Base-by-base conservation (phyloP, 192 early-diverging fungal species). In the Allomyces javanicus region DNA sequence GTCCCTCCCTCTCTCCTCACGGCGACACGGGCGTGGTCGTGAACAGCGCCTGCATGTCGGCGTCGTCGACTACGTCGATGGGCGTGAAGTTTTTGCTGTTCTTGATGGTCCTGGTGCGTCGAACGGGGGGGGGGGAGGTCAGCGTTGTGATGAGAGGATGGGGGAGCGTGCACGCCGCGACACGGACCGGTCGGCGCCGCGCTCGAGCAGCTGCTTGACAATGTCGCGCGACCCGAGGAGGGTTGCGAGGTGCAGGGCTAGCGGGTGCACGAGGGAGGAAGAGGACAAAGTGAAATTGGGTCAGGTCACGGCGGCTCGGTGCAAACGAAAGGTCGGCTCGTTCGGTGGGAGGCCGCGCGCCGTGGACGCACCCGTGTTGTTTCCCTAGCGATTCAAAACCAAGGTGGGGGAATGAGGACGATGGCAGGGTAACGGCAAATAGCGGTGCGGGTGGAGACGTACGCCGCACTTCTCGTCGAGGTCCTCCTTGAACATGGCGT, bases 231-330 rank as follows among this genome's bases (percentile, higher is more conserved):
- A 74, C 12, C 81, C 77, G 22, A 82, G 68, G 40, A 82, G 72
- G n/a, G 81, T 78, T 5, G 81, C 81, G 9, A 82, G 64, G 77
- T 82, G 81, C 25, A 82, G 65, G 1, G 81, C 78, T 58, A n/a
- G 1, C 17, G 0, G 12, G 7, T 17, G 11, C 5, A 44, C 44
- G 44, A 44, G 44, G 44, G 11, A 44, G 11, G 11, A 44, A 11
- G 11, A 44, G 5, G 11, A 11, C 44, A 44, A 44, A n/a, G n/a
- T n/a, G n/a, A n/a, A n/a, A n/a, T n/a, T n/a, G n/a, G n/a, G n/a
- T n/a, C n/a, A n/a, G n/a, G n/a, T n/a, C n/a, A n/a, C n/a, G n/a
- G n/a, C n/a, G n/a, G n/a, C n/a, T n/a, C n/a, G n/a, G n/a, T n/a
- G n/a, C n/a, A n/a, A n/a, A n/a, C n/a, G n/a, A n/a, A n/a, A n/a